phyloP scores from a whole-genome alignment of 768 basidiomycete genomes.

The Tephrocybe sp. region DNA sequence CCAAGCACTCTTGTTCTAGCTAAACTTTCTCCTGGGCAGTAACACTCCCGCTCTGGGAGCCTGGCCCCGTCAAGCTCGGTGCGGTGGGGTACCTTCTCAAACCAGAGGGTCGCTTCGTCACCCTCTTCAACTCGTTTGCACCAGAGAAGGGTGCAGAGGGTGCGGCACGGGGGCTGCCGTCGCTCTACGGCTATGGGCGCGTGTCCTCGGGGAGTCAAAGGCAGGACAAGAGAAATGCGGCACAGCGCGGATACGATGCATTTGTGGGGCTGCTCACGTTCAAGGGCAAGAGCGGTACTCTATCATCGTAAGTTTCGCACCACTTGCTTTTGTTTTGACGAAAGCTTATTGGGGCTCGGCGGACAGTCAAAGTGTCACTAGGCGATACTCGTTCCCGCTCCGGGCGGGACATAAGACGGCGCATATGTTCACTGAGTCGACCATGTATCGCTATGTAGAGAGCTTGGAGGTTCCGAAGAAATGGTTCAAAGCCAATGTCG shows the following conservation, averaged over 20 bases:
- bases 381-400: slow-evolving; percentile 60
- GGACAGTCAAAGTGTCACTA: slow-evolving; percentile 42
- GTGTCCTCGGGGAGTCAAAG: slow-evolving; percentile 47
- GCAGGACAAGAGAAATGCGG: slow-evolving; percentile 57
- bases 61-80: slow-evolving; percentile 60
- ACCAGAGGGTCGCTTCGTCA: slow-evolving; percentile 67
- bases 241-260: slow-evolving; percentile 58
- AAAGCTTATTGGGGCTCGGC: background rate
- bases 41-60: slow-evolving; percentile 70
- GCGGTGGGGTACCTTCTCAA: slow-evolving; percentile 75
- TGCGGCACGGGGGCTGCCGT: slow-evolving; percentile 47
- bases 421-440: slow-evolving; percentile 67
- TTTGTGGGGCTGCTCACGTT: slow-evolving; percentile 51
- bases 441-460: slow-evolving; percentile 67
- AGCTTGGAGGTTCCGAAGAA: slow-evolving; percentile 60
- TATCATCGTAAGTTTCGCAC: slow-evolving; percentile 39
- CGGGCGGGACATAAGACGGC: slow-evolving; percentile 66
- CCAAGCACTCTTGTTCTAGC: background rate
- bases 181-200: slow-evolving; percentile 65
- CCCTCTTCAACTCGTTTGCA: slow-evolving; percentile 67
- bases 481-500: slow-evolving; percentile 75
- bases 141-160: slow-evolving; percentile 47
- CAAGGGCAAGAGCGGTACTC: slow-evolving; percentile 30
- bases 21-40: slow-evolving; percentile 33
- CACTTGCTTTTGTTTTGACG: background rate